These are phyloP conservation scores for Penicillium sp. DNA, from an alignment of 2,329 filamentous ascomycete genomes.

Conservation along the genomic window DNA sequence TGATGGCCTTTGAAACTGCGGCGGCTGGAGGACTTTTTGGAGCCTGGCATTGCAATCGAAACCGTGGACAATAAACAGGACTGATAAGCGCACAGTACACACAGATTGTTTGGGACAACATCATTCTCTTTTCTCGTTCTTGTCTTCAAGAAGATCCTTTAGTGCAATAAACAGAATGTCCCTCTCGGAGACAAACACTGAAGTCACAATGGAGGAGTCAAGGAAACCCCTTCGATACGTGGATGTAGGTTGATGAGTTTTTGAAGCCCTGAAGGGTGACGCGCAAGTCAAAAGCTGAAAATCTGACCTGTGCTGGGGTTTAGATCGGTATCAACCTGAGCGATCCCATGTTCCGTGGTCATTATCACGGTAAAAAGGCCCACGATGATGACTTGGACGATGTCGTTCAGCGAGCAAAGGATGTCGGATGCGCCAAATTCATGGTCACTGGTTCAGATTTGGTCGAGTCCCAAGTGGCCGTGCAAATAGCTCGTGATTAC, in stretches of 20 bases:
- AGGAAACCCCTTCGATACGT: constrained; percentile 39
- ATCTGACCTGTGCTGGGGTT: not conserved
- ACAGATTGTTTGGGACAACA: too few species aligned
- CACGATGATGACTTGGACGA: constrained; percentile 46
- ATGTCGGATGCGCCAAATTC: constrained; percentile 78
- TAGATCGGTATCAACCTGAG: constrained; percentile 91
- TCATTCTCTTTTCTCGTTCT: too few species aligned
- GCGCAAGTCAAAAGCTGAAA: not conserved
- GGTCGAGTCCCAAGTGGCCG: constrained; percentile 65
- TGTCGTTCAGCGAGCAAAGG: constrained; percentile 70
- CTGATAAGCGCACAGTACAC: too few species aligned
- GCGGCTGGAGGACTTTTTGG: too few species aligned
- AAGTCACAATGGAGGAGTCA: constrained; percentile 31
- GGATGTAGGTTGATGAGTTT: constrained; percentile 35
- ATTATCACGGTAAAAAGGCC: constrained; percentile 71
- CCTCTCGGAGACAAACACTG: not conserved
- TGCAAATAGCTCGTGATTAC: constrained; percentile 67
- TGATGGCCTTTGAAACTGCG: too few species aligned
- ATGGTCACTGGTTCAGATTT: constrained; percentile 92
- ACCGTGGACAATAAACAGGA: too few species aligned
- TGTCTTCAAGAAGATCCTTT: too few species aligned
- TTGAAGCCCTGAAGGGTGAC: not conserved
- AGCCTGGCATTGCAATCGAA: too few species aligned
- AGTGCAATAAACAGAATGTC: too few species aligned
- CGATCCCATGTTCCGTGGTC: constrained; percentile 80